A percentile compares a stretch with the other conserved stretches of the same genome.
Conservation (phyloP, 1,139 yeast species). For the Candida smagusa region DNA sequence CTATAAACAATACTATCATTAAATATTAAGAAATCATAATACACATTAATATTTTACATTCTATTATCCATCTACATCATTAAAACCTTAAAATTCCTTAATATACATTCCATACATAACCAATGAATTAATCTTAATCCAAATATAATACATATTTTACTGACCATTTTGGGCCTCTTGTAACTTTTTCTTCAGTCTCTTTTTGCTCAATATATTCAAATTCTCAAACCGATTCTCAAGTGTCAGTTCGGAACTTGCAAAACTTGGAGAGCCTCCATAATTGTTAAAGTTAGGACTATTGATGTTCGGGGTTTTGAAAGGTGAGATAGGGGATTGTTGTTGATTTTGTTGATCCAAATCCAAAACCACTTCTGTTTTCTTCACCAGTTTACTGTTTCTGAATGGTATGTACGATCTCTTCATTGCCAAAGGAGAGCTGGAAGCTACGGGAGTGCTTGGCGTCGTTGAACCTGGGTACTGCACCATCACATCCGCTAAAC, state of each 20-base stretch:
- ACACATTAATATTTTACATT: too few relatives aligned
- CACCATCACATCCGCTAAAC: conserved; percentile 60
- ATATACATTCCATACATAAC: too few relatives aligned
- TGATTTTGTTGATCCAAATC: conserved; percentile 14
- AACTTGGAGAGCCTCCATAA: conserved; percentile 3
- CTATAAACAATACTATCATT: too few relatives aligned
- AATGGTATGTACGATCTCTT: conserved; percentile 46
- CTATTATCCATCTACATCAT: too few relatives aligned
- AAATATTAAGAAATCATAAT: too few relatives aligned
- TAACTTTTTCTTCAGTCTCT: conserved; percentile 8
- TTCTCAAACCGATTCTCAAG: conserved; percentile 21
- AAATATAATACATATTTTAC: too few relatives aligned
- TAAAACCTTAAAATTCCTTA: too few relatives aligned
- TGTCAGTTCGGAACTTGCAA: conserved; percentile 7
- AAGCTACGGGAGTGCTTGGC: conserved; percentile 7
- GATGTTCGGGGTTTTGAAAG: conserved; percentile 10
- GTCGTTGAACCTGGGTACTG: conserved; percentile 5
- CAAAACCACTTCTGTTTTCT: conserved; percentile 8
- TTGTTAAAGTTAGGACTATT: conserved; percentile 1
- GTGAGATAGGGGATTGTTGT: conserved; percentile 19
- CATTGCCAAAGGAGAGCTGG: conserved; percentile 9
- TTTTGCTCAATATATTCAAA: conserved; percentile 22
- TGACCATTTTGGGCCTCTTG: neutral
- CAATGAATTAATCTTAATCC: too few relatives aligned
- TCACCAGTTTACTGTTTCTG: conserved; percentile 27